Conservation (phyloP, 768 basidiomycete genomes). For the Panellus pusillus region DNA sequence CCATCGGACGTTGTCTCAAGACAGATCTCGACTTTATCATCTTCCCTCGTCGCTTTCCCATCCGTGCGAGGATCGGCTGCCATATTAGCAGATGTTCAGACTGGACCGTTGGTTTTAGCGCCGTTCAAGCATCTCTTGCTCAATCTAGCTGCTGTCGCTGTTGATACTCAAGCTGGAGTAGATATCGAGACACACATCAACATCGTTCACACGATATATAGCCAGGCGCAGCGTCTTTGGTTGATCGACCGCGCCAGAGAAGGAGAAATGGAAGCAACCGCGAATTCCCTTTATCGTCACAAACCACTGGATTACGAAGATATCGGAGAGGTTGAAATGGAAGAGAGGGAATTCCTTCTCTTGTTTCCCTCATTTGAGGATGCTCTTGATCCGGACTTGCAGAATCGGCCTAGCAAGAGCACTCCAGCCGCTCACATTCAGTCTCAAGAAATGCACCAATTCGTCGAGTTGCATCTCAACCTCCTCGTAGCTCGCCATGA, state of each 20-base stretch:
- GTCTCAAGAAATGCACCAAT: slow-evolving; percentile 33
- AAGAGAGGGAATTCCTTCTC: slow-evolving; percentile 79
- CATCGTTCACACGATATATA: slow-evolving; percentile 54
- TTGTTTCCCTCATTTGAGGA: slow-evolving; percentile 87
- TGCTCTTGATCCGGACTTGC: slow-evolving; percentile 37
- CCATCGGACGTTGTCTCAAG: slow-evolving; percentile 21
- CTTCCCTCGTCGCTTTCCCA: slow-evolving; percentile 54
- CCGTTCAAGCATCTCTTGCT: slow-evolving; percentile 49
- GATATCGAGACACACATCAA: slow-evolving; percentile 30
- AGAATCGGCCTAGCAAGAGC: slow-evolving; percentile 13
- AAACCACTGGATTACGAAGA: slow-evolving; percentile 53
- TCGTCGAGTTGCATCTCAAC: slow-evolving; percentile 50
- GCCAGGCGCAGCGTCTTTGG: slow-evolving; percentile 81
- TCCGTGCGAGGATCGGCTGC: slow-evolving; percentile 42
- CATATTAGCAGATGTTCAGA: slow-evolving; percentile 30
- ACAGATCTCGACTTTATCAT: slow-evolving; percentile 25
- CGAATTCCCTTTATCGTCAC: slow-evolving; percentile 75
- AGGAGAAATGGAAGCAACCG: slow-evolving; percentile 59
- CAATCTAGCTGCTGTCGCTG: slow-evolving; percentile 44
- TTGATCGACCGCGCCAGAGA: slow-evolving; percentile 73
- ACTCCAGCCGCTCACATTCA: slow-evolving; percentile 30
- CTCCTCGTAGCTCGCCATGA: slow-evolving; percentile 32
- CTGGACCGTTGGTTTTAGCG: slow-evolving; percentile 29
- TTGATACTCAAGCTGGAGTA: slow-evolving; percentile 46
- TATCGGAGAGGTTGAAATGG: slow-evolving; percentile 68